Evolutionary conservation across 1,139 yeast species (phyloP), one percentile per base, ranked within the genome.

Genomic region (Debaryomycetaceae sp.): DNA sequence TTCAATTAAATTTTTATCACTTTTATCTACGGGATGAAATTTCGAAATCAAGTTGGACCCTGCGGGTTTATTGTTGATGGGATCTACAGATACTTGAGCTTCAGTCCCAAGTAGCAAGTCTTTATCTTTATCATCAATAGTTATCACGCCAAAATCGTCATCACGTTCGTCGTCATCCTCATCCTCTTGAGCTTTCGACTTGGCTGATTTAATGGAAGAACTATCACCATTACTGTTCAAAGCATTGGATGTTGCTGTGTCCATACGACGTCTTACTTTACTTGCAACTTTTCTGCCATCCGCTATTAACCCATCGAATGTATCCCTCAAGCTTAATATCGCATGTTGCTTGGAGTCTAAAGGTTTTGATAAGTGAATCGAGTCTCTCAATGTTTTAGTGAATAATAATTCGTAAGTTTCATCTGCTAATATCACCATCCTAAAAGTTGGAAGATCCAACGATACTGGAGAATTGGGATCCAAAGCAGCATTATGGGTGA

Each of bases 391-490:
- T 1, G 91, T 85, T 19, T 71, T 67, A 30, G 87, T 74, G 61
- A 92, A 92, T 48, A 91, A 79, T 32, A 85, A 67, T 58, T 92
- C 98, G 50, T 89, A 83, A 0, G 97, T 87, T 55, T 89, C 98
- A 59, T 91, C 96, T 0, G 98, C 97, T 13, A 92, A 70, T 4
- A 92, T 70, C 15, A 92, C 95, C 98, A 92, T 92, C 49, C 98
- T 73, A 66, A 92, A 92, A 0, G 96, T 89, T 0, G 98, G 91
- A 22, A 91, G 67, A 40, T 87, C 87, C 42, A 92, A 75, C 41
- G 70, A 79, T 15, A 85, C 81, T 0, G 95, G 95, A 9, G 82
- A 75, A 31, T 77, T 73, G 1, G 96, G 96, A 56, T 89, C 86
- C 34, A 88, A 66, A 0, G 96, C 96, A 1, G 81, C 87, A 55